Evolutionary conservation across 306 rosid species (phyloP).

Genomic region (Ochetophila trinervis): DNA sequence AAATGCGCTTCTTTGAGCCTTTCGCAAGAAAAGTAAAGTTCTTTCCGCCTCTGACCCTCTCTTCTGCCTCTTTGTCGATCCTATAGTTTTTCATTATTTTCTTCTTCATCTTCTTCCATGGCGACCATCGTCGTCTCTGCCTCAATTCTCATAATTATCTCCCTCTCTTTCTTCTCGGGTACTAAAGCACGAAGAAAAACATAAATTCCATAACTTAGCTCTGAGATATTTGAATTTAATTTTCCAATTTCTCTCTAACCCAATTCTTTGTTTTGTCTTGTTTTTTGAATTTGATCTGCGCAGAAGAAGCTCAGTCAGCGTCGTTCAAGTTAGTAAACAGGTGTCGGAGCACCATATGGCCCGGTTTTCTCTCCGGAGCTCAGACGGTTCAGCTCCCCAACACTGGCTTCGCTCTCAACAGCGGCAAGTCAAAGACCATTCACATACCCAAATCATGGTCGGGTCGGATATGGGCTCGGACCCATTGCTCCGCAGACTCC

Average conservation of each 20-base stretch:
- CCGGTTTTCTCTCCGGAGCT: slow-evolving; percentile 86
- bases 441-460: slow-evolving; percentile 73
- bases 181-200: neutral
- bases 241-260: neutral
- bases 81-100: neutral
- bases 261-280: slow-evolving; percentile 5
- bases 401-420: slow-evolving; percentile 64
- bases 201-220: neutral
- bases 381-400: slow-evolving; percentile 62
- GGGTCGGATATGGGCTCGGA: slow-evolving; percentile 90
- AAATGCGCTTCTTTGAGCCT: slow-evolving; percentile 14
- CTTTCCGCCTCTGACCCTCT: slow-evolving; percentile 15
- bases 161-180: slow-evolving; percentile 61
- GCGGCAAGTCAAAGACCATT: slow-evolving; percentile 54
- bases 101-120: slow-evolving; percentile 34
- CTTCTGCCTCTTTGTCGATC: neutral
- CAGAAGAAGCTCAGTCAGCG: slow-evolving; percentile 57
- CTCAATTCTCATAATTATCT: slow-evolving; percentile 32
- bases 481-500: slow-evolving; percentile 55
- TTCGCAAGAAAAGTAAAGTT: slow-evolving; percentile 49
- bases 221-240: neutral
- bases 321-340: slow-evolving; percentile 76
- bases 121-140: slow-evolving; percentile 38
- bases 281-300: neutral
- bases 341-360: slow-evolving; percentile 85